Base-by-base conservation (phyloP, 2,329 filamentous ascomycete species). In the Xylariaceae sp. region DNA sequence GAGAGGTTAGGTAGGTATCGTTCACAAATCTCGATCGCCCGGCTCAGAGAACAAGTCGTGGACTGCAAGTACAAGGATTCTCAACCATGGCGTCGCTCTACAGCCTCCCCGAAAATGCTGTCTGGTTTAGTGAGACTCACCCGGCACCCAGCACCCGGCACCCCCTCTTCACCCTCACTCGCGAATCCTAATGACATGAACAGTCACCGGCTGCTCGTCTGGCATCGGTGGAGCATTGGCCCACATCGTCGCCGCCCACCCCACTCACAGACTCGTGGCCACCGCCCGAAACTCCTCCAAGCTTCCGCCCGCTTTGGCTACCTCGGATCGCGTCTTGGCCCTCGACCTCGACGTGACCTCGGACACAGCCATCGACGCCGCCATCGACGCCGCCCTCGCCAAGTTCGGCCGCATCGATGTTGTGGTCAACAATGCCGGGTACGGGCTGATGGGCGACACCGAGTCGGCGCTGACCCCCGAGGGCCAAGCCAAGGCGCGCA, bases 181-280 rank as follows among this genome's bases (percentile, higher is more conserved):
- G n/a, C n/a, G n/a, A n/a, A n/a, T n/a, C n/a, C n/a, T n/a, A n/a
- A n/a, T n/a, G n/a, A n/a, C n/a, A n/a, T n/a, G n/a, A n/a, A n/a
- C n/a, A 80, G 78, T 80, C 17, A 80, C 79, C 33, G 79, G 80
- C 14, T 81, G 78, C 63, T 82, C 80, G 0, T 76, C 73, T 0
- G 80, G 80, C 11, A 79, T 82, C 8, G 79, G 80, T 36, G 68
- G 68, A 28, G 71, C 70, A 1, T 65, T 82, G 19, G 75, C 75
- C 11, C 65, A 63, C 16, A 66, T 74, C 17, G 64, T 81, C 36
- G 71, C 75, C 11, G 70, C 61, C 53, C 73, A 77, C 34, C 68
- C 74, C 1, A 64, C 58, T 21, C 71, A 79, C 24, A 75, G 76
- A 41, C 64, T 82, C 2, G 72, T 82, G 21, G 79, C 79, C 2